A percentile compares a stretch with the other conserved stretches of the same genome.
These are phyloP conservation scores for Tripterygium wilfordii DNA, from an alignment of 177 flowering plant species.

Conservation along the genomic window DNA sequence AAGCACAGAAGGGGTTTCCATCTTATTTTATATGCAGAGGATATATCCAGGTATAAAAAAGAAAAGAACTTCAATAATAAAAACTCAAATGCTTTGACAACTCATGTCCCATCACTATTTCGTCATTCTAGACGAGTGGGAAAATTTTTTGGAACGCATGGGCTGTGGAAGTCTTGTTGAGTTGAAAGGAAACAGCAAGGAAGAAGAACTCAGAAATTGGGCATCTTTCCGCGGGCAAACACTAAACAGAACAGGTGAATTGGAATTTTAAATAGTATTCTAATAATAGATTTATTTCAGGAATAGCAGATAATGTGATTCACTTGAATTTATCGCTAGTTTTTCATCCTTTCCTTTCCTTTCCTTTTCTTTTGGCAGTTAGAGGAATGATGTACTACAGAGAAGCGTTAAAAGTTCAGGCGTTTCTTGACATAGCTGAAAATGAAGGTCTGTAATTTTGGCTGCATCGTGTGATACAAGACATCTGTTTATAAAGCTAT, in stretches of 20 bases:
- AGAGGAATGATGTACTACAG: constrained; percentile 98
- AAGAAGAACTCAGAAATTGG: constrained; percentile 72
- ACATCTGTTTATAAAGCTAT: background rate
- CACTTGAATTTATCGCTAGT: background rate
- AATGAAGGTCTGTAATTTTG: constrained; percentile 49
- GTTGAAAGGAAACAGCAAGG: constrained; percentile 24
- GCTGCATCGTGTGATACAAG: too few relatives aligned
- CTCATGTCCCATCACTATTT: background rate
- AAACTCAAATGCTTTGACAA: background rate
- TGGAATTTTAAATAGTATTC: too few relatives aligned
- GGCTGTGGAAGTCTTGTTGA: constrained; percentile 43
- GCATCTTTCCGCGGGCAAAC: constrained; percentile 90
- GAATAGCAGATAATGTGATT: background rate
- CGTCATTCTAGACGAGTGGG: constrained; percentile 81
- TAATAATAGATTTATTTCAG: background rate
- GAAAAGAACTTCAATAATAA: background rate
- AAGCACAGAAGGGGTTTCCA: constrained; percentile 66
- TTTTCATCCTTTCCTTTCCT: too few relatives aligned
- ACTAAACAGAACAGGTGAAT: constrained; percentile 73
- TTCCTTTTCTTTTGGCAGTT: constrained; percentile 35
- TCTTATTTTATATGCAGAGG: constrained; percentile 72
- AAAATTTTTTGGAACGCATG: constrained; percentile 82
- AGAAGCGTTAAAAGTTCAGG: constrained; percentile 84
- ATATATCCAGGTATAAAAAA: constrained; percentile 81
- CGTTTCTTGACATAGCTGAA: constrained; percentile 85